These are phyloP conservation scores for Candida golubevii DNA, from an alignment of 805 yeast species.

Conservation along the genomic window DNA sequence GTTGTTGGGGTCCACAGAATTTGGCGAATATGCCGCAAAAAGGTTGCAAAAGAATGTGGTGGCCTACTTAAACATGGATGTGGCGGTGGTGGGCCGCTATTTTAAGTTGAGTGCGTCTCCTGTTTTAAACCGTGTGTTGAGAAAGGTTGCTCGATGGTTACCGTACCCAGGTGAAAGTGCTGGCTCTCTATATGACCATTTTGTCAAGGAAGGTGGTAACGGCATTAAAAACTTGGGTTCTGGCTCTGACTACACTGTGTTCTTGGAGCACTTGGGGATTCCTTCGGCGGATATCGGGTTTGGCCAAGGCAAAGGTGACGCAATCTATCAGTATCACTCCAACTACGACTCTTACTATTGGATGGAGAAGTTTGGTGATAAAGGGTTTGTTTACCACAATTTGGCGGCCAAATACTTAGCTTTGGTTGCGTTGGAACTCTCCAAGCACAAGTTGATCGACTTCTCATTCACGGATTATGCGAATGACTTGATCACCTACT, in stretches of 20 bases:
- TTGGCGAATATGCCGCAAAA: constrained; percentile 56
- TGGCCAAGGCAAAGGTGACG: constrained; percentile 36
- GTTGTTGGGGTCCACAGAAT: constrained; percentile 72
- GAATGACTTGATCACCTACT: constrained; percentile 36
- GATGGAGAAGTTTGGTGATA: constrained; percentile 50
- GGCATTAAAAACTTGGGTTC: constrained; percentile 26
- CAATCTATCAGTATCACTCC: constrained; percentile 56
- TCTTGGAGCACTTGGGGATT: constrained; percentile 64
- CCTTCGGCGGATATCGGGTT: constrained; percentile 47
- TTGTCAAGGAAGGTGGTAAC: constrained; percentile 31
- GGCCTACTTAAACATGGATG: constrained; percentile 70
- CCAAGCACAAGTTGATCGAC: constrained; percentile 55
- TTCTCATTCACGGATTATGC: constrained; percentile 48
- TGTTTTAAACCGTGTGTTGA: constrained; percentile 44
- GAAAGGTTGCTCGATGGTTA: constrained; percentile 29
- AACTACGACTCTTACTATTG: constrained; percentile 55
- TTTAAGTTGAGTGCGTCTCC: constrained; percentile 53
- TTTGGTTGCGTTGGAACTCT: constrained; percentile 46
- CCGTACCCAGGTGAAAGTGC: constrained; percentile 14
- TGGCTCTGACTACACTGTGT: constrained; percentile 49
- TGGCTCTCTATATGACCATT: constrained; percentile 43
- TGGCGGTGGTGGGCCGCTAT: constrained; percentile 49
- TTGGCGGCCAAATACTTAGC: constrained; percentile 59
- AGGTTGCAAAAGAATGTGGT: constrained; percentile 47
- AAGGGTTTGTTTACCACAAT: constrained; percentile 50